Evolutionary conservation across 768 basidiomycete genomes (phyloP), one percentile per base, ranked within the genome.

Genomic region (Auricularia sp.): DNA sequence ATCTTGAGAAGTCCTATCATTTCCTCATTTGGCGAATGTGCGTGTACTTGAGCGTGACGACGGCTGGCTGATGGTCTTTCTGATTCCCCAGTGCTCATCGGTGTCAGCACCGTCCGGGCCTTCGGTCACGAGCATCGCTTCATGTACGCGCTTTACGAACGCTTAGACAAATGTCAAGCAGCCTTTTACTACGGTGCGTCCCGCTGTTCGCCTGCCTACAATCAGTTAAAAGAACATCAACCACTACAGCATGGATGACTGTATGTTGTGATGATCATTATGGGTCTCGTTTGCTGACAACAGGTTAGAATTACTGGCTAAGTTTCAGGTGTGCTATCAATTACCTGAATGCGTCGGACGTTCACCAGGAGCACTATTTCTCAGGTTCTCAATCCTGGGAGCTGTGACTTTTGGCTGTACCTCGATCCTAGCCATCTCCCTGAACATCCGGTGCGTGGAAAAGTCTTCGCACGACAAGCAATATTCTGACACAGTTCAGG

Each of bases 381-480:
- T 29, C 29, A 29, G 29, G 29, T 29, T 29, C 29, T 29, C 29
- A 65, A 65, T 69, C 34, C 72, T 77, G 16, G 77, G 77, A 11
- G 77, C 71, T 24, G 21, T 74, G 16, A 65, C 73, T 11, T 73
- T 75, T 18, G 71, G 74, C 65, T 45, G 73, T 36, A 76, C 75
- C 7, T 73, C 75, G 8, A 54, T 75, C 14, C 69, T 77, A 62
- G 70, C 73, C 2, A 67, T 77, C 24, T 69, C 68, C 4, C 62
- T 59, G 11, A 24, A 24, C 14, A 14, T 59, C 14, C 14, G 10
- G 56, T 51, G 16, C 16, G 47, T 51, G 29, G 29, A 29, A 29
- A 29, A 18, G 6, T 16, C 47, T 51, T 21, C 14, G 21, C 5
- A 51, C 18, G 18, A 16, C 47, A 18, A 13, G 47, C 4, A 29